A percentile compares a stretch with the other conserved stretches of the same genome.
phyloP scores from a whole-genome alignment of 352 stramenopile genomes.

The Globisporangium radiosum region DNA sequence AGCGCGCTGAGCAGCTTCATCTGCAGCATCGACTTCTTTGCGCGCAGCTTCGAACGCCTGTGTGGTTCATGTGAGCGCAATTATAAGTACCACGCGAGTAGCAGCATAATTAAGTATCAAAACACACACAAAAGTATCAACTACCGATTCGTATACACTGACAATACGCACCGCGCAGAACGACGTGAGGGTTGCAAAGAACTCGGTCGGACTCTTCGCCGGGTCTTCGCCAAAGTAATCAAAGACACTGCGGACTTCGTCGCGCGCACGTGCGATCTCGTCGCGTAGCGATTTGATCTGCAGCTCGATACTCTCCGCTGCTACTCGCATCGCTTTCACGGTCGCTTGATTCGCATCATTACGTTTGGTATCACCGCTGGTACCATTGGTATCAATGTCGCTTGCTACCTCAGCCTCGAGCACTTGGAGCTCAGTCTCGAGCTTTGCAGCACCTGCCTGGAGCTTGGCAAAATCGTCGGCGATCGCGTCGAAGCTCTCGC shows the following conservation, averaged over 20 bases:
- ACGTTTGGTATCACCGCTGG: no score
- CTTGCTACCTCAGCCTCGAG: constrained; percentile 32
- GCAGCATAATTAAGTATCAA: not conserved
- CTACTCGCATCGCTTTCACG: constrained; percentile 29
- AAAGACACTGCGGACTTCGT: constrained; percentile 68
- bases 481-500: constrained; percentile 66
- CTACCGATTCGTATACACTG: not conserved
- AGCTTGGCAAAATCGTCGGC: constrained; percentile 61
- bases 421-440: constrained; percentile 38
- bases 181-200: constrained; percentile 78
- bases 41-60: constrained; percentile 61
- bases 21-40: constrained; percentile 60
- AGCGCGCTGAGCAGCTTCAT: constrained; percentile 43
- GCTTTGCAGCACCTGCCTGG: constrained; percentile 33
- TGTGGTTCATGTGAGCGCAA: no score
- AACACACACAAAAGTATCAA: not conserved
- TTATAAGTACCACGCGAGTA: not conserved
- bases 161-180: constrained; percentile 52
- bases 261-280: constrained; percentile 27
- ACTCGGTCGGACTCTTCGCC: constrained; percentile 56
- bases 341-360: not conserved
- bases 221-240: constrained; percentile 86
- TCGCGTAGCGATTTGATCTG: constrained; percentile 38
- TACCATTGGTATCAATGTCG: no score
- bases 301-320: constrained; percentile 27